phyloP scores from a whole-genome alignment of 768 basidiomycete species.

The Macrolepiota dolichaula region DNA sequence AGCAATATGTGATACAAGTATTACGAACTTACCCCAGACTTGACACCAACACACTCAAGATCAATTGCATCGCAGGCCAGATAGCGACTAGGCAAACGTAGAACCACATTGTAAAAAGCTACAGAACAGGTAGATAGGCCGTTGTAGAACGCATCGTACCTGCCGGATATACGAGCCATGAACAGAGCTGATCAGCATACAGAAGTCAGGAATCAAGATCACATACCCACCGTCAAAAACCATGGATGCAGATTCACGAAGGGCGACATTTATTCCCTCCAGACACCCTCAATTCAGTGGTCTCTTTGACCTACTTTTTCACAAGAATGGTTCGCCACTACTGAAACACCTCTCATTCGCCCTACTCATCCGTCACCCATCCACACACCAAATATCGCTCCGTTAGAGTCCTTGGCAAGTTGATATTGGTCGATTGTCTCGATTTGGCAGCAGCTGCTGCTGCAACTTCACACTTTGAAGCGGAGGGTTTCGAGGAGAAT shows the following conservation, averaged over 20 bases:
- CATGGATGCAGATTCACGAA: slow-evolving; percentile 77
- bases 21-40: slow-evolving; percentile 70
- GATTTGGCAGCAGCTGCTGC: slow-evolving; percentile 28
- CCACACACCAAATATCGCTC: slow-evolving; percentile 78
- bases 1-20: not conserved
- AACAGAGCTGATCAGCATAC: not conserved
- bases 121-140: slow-evolving; percentile 84
- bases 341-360: slow-evolving; percentile 77
- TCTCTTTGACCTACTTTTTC: slow-evolving; percentile 52
- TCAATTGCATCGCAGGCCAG: slow-evolving; percentile 41
- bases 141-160: slow-evolving; percentile 71
- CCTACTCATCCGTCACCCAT: slow-evolving; percentile 64
- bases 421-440: slow-evolving; percentile 13
- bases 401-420: slow-evolving; percentile 55
- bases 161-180: slow-evolving; percentile 82
- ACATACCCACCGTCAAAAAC: slow-evolving; percentile 92
- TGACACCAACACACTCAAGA: slow-evolving; percentile 93
- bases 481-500: slow-evolving; percentile 91
- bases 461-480: slow-evolving; percentile 46
- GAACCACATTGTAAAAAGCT: slow-evolving; percentile 83
- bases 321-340: slow-evolving; percentile 89
- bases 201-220: not conserved
- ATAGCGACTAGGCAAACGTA: slow-evolving; percentile 53
- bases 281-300: slow-evolving; percentile 56
- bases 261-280: slow-evolving; percentile 86